Conservation (phyloP, 805 yeast species). For the Lachancea thermotolerans region DNA sequence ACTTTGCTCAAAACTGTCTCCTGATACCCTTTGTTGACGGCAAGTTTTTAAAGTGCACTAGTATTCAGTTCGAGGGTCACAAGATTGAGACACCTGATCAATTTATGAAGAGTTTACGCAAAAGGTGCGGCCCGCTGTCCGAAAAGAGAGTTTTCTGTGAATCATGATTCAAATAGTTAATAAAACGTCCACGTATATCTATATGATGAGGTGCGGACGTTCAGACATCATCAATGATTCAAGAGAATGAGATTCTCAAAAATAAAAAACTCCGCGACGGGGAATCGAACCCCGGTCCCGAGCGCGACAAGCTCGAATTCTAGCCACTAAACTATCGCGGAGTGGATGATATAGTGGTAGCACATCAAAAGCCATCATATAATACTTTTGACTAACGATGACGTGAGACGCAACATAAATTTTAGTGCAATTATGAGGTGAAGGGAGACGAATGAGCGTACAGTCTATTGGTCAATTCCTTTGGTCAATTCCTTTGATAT, state of each 20-base stretch:
- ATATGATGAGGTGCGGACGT: too few species aligned
- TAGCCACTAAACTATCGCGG: conserved; percentile 13
- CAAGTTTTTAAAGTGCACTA: conserved; percentile 26
- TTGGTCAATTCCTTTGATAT: too few species aligned
- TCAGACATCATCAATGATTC: too few species aligned
- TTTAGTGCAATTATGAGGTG: too few species aligned
- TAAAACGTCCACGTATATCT: neutral
- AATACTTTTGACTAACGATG: too few species aligned
- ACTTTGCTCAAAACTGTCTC: conserved; percentile 22
- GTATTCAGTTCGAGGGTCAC: conserved; percentile 51
- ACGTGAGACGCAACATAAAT: too few species aligned
- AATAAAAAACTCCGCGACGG: conserved; percentile 11
- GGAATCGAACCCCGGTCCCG: conserved; percentile 13
- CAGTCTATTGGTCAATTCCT: too few species aligned
- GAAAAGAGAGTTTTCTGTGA: neutral
- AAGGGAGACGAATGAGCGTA: too few species aligned
- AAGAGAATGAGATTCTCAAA: neutral
- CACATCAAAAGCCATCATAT: too few species aligned
- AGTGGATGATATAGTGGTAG: neutral
- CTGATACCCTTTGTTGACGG: conserved; percentile 42
- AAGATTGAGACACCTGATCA: conserved; percentile 38
- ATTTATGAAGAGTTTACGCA: conserved; percentile 40
- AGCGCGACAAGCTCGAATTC: conserved; percentile 12
- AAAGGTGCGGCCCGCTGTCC: conserved; percentile 32
- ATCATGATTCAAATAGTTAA: neutral